A percentile compares a stretch with the other conserved stretches of the same genome.
Conservation (phyloP, 1,139 yeast species). For the Meyerozyma athensensis region DNA sequence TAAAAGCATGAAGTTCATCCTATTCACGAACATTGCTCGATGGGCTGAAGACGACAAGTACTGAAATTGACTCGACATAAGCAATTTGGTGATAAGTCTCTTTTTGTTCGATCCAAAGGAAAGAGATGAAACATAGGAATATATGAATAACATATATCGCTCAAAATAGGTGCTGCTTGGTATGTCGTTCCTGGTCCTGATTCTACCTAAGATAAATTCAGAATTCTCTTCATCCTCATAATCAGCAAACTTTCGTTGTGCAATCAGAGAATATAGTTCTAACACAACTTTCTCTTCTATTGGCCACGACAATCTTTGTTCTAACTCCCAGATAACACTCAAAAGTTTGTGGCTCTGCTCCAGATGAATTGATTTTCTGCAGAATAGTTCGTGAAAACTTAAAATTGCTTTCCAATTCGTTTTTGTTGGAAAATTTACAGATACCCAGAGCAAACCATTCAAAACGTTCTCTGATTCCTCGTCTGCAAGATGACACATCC, state of each 20-base stretch:
- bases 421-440: not conserved
- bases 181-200: slow-evolving; percentile 28
- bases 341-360: slow-evolving; percentile 23
- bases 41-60: slow-evolving; percentile 22
- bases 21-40: slow-evolving; percentile 31
- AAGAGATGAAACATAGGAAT: slow-evolving; percentile 29
- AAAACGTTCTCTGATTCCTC: not conserved
- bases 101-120: slow-evolving; percentile 24
- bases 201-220: slow-evolving; percentile 22
- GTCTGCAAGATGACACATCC: not conserved
- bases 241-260: slow-evolving; percentile 33
- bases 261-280: slow-evolving; percentile 26
- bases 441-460: not conserved
- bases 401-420: not conserved
- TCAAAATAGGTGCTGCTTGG: slow-evolving; percentile 35
- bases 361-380: slow-evolving; percentile 12
- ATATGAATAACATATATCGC: slow-evolving; percentile 32
- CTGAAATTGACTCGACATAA: slow-evolving; percentile 34
- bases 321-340: slow-evolving; percentile 25
- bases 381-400: not conserved
- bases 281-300: slow-evolving; percentile 32
- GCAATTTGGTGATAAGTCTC: slow-evolving; percentile 32
- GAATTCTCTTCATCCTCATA: slow-evolving; percentile 30
- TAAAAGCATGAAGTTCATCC: slow-evolving; percentile 34
- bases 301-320: slow-evolving; percentile 30